phyloP scores from a whole-genome alignment of 1,139 yeast genomes.

The Trichomonascaceae sp. region DNA sequence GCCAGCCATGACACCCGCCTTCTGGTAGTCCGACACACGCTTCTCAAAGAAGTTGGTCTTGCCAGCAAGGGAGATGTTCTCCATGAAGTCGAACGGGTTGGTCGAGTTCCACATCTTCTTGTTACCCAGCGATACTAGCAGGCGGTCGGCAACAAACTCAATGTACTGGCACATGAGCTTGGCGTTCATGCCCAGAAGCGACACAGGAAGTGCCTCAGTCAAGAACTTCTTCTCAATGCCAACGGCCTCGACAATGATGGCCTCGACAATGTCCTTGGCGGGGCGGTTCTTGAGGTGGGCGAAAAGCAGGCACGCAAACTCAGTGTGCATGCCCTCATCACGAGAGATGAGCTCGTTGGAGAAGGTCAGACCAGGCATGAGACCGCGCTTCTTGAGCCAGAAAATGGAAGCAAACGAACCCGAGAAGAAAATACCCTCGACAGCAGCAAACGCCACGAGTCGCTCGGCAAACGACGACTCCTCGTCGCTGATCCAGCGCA shows the following conservation, averaged over 20 bases:
- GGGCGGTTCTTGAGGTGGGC: constrained; percentile 90
- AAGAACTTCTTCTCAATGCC: constrained; percentile 86
- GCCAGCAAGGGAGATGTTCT: constrained; percentile 92
- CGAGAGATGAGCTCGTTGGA: constrained; percentile 94
- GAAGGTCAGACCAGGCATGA: constrained; percentile 97
- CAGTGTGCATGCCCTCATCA: constrained; percentile 98
- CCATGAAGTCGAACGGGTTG: constrained; percentile 98
- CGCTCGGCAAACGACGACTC: constrained; percentile 89
- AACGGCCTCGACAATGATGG: constrained; percentile 90
- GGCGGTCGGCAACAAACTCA: constrained; percentile 93
- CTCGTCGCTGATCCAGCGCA: constrained; percentile 85
- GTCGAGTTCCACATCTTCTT: constrained; percentile 73
- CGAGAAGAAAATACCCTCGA: constrained; percentile 95
- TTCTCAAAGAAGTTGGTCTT: constrained; percentile 98
- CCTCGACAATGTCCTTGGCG: constrained; percentile 58
- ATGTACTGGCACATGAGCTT: constrained; percentile 93
- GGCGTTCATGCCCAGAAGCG: constrained; percentile 86
- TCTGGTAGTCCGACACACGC: constrained; percentile 97
- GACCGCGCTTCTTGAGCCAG: constrained; percentile 95
- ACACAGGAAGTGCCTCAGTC: constrained; percentile 85
- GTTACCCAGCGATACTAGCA: constrained; percentile 81
- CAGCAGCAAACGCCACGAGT: constrained; percentile 96
- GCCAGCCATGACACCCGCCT: constrained; percentile 93
- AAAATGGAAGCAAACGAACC: constrained; percentile 97
- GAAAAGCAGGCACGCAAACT: constrained; percentile 90